Conservation (phyloP, 2,329 filamentous ascomycete species). For the Fusarium drepaniforme region DNA sequence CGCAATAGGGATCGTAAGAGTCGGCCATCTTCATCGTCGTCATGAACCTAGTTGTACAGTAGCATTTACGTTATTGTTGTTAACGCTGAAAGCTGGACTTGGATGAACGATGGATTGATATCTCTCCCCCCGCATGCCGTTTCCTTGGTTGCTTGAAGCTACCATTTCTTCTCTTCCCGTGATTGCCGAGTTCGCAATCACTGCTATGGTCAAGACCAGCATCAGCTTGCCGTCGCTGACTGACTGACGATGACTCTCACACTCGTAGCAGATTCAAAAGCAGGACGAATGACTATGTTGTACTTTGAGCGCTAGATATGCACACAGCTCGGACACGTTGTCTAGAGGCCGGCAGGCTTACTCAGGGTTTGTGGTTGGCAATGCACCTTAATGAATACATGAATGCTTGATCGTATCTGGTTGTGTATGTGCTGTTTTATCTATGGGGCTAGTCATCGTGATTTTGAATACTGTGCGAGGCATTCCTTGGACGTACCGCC, state of each 20-base stretch:
- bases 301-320: constrained; percentile 39
- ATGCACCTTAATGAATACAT: constrained; percentile 47
- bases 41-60: constrained; percentile 41
- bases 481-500: not conserved
- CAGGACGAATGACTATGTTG: constrained; percentile 34
- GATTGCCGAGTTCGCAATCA: constrained; percentile 31
- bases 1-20: constrained; percentile 45
- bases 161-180: constrained; percentile 35
- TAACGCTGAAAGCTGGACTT: constrained; percentile 32
- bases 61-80: constrained; percentile 42
- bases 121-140: constrained; percentile 24
- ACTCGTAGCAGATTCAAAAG: constrained; percentile 30
- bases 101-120: constrained; percentile 36
- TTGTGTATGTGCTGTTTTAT: not conserved
- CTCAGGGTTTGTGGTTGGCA: constrained; percentile 38
- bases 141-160: constrained; percentile 28
- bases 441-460: not conserved
- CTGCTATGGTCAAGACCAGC: constrained; percentile 16
- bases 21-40: constrained; percentile 41
- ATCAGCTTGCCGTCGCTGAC: constrained; percentile 11
- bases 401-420: constrained; percentile 28
- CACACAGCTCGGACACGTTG: constrained; percentile 38
- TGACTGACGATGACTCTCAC: constrained; percentile 21
- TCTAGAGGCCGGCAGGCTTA: constrained; percentile 37
- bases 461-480: not conserved